A percentile compares a stretch with the other conserved stretches of the same genome.
Evolutionary conservation across 768 basidiomycete genomes (phyloP).

Genomic region (Psilocybe cubensis): DNA sequence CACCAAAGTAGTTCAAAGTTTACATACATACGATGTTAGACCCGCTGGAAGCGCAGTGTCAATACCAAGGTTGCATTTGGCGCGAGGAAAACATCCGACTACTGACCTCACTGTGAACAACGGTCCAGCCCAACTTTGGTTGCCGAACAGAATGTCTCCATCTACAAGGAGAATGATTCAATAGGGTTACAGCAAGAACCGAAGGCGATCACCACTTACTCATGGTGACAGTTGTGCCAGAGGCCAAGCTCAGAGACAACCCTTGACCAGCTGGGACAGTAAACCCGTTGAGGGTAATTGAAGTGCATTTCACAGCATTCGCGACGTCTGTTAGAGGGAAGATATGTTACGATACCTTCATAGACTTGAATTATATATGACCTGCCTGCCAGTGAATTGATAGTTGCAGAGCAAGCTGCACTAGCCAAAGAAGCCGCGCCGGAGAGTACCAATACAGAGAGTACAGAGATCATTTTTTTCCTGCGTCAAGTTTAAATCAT

Average conservation of each 20-base stretch:
- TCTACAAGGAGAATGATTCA: slow-evolving; percentile 32
- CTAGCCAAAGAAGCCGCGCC: slow-evolving; percentile 17
- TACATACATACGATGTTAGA: slow-evolving; percentile 46
- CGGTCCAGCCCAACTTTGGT: slow-evolving; percentile 54
- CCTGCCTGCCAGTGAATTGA: slow-evolving; percentile 48
- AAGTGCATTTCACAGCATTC: slow-evolving; percentile 48
- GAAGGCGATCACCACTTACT: slow-evolving; percentile 34
- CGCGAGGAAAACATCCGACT: neutral
- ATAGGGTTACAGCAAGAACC: neutral
- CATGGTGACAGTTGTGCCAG: slow-evolving; percentile 61
- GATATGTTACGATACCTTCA: neutral
- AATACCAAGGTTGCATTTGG: neutral
- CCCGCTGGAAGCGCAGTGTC: slow-evolving; percentile 39
- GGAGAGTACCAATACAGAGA: slow-evolving; percentile 16
- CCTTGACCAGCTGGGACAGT: slow-evolving; percentile 58
- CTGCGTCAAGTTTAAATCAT: neutral
- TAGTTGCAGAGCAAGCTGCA: slow-evolving; percentile 51
- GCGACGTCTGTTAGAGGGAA: slow-evolving; percentile 9
- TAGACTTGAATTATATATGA: neutral
- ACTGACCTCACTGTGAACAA: slow-evolving; percentile 54
- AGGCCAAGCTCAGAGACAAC: slow-evolving; percentile 47
- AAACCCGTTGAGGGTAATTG: slow-evolving; percentile 59
- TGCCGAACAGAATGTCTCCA: slow-evolving; percentile 62
- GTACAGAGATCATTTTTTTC: slow-evolving; percentile 16
- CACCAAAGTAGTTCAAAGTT: neutral